Conservation (phyloP, 331 rosid genomes). For the Phaseolus coccineus region DNA sequence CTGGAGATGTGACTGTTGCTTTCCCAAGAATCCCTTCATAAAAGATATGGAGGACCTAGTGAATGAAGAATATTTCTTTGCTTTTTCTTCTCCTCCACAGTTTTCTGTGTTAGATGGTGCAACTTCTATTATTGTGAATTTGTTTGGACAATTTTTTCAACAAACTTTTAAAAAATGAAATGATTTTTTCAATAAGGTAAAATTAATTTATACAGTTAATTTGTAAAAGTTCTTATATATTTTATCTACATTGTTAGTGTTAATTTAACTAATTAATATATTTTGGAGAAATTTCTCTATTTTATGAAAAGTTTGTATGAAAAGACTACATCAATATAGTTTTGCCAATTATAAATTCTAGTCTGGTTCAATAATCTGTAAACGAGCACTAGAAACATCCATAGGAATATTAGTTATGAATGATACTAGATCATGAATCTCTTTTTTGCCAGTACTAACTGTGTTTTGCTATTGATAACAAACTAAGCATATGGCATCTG, state of each 20-base stretch:
- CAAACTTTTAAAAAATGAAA: no score
- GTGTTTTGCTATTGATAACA: background rate
- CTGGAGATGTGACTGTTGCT: background rate
- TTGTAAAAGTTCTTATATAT: no score
- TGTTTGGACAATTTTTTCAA: no score
- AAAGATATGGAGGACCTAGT: background rate
- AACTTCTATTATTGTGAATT: background rate
- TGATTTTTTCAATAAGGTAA: no score
- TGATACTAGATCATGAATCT: background rate
- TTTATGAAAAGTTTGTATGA: no score
- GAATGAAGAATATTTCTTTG: background rate
- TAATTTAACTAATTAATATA: no score
- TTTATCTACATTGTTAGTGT: no score
- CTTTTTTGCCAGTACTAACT: background rate
- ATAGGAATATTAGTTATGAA: background rate
- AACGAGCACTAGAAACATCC: background rate
- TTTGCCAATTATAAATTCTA: background rate
- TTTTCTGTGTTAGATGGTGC: background rate
- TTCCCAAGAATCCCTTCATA: background rate
- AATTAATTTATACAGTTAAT: no score
- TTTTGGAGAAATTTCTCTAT: no score
- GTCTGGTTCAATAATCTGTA: background rate
- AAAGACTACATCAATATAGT: background rate
- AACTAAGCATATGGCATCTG: background rate
- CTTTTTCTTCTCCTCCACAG: background rate